phyloP scores from a whole-genome alignment of 208 protist species.

The Crithidia mellificae region DNA sequence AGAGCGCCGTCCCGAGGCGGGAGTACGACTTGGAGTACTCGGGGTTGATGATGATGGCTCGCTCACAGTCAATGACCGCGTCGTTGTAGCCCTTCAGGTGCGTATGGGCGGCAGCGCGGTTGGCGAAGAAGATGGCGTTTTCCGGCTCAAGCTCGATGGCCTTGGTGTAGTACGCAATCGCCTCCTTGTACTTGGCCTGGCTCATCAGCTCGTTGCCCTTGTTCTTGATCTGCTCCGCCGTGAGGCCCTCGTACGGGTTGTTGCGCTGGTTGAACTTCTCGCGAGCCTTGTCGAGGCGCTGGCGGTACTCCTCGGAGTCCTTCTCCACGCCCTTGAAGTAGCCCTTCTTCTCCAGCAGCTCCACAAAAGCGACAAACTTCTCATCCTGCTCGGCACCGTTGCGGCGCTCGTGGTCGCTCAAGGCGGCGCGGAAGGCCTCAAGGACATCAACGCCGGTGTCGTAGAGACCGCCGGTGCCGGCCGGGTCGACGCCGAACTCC shows the following conservation, averaged over 20 bases:
- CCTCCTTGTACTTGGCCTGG: conserved; percentile 92
- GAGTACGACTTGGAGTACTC: conserved; percentile 92
- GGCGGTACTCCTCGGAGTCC: conserved; percentile 75
- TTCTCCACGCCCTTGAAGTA: conserved; percentile 87
- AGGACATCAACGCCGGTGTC: conserved; percentile 75
- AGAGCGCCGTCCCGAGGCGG: conserved; percentile 85
- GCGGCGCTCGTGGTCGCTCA: conserved; percentile 47
- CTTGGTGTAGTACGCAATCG: conserved; percentile 93
- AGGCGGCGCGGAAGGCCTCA: conserved; percentile 54
- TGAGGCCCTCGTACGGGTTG: conserved; percentile 91
- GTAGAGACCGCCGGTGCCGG: conserved; percentile 61
- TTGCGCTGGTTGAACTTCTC: conserved; percentile 90
- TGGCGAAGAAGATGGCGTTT: conserved; percentile 90
- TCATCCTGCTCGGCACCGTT: conserved; percentile 71
- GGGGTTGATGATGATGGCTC: conserved; percentile 81
- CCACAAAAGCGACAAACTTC: conserved; percentile 86
- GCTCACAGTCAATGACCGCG: conserved; percentile 90
- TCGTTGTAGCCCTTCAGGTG: conserved; percentile 90
- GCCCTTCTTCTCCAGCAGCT: conserved; percentile 88
- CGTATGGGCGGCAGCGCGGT: conserved; percentile 91
- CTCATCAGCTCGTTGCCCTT: conserved; percentile 93
- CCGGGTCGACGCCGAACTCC: conserved; percentile 78
- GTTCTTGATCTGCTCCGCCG: conserved; percentile 91
- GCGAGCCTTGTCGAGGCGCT: conserved; percentile 79
- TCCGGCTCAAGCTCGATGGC: conserved; percentile 90